These are phyloP conservation scores for Trichocladium antarcticum DNA, from an alignment of 495 filamentous ascomycete species.

Conservation along the genomic window DNA sequence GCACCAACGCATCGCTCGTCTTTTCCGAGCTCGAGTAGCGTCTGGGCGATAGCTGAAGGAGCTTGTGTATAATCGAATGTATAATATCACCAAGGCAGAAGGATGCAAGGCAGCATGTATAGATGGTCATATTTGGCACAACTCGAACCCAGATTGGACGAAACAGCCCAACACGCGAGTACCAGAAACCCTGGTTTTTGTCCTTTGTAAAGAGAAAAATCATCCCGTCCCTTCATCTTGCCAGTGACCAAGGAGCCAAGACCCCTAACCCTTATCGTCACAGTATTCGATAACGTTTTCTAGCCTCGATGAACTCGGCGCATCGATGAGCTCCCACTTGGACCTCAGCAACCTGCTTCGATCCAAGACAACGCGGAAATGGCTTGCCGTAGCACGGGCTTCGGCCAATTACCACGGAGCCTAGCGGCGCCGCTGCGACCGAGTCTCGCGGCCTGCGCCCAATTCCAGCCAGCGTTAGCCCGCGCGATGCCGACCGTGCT, in stretches of 20 bases:
- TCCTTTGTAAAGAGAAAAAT: too few species aligned
- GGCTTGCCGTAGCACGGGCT: constrained; percentile 21
- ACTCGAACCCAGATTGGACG: too few species aligned
- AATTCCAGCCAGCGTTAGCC: background rate
- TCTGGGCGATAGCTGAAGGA: constrained; percentile 24
- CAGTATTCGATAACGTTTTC: constrained; percentile 3
- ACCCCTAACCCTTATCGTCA: constrained; percentile 19
- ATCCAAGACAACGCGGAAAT: constrained; percentile 6
- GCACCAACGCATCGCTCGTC: constrained; percentile 85
- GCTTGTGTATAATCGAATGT: background rate
- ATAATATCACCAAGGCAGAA: background rate
- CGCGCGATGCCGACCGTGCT: background rate
- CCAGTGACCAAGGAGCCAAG: too few species aligned
- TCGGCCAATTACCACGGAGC: constrained; percentile 14
- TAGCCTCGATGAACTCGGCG: constrained; percentile 4
- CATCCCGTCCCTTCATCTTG: too few species aligned
- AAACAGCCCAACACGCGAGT: too few species aligned
- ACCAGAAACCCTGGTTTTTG: too few species aligned
- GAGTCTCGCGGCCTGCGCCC: background rate
- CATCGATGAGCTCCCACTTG: background rate
- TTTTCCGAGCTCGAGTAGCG: constrained; percentile 46
- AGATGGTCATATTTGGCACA: too few species aligned
- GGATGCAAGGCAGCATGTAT: too few species aligned
- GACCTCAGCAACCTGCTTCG: background rate
- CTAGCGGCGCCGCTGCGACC: constrained; percentile 8